phyloP scores from a whole-genome alignment of 352 stramenopile genomes.

The Phytopythium kandeliae region DNA sequence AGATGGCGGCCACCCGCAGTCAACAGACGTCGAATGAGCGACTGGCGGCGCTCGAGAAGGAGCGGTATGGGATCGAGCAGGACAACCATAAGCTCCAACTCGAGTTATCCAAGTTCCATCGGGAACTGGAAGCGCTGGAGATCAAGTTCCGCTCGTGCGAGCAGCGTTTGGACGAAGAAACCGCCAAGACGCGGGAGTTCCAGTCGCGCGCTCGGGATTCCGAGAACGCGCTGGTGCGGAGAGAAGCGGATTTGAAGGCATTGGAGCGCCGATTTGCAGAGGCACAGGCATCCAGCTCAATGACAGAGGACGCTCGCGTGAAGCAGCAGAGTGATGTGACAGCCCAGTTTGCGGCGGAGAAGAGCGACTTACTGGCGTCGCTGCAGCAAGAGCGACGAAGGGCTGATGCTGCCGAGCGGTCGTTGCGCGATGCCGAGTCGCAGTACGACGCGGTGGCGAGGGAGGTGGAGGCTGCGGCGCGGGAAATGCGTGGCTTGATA shows the following conservation, averaged over 20 bases:
- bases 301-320: constrained; percentile 22
- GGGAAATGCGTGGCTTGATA: constrained; percentile 31
- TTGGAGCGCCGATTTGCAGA: constrained; percentile 42
- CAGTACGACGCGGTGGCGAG: constrained; percentile 20
- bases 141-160: constrained; percentile 40
- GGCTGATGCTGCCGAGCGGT: constrained; percentile 23
- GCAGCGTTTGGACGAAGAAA: constrained; percentile 26
- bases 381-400: constrained; percentile 37
- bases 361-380: constrained; percentile 32
- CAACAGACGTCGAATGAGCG: constrained; percentile 55
- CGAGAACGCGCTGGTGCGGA: constrained; percentile 18
- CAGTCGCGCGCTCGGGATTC: constrained; percentile 20
- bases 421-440: constrained; percentile 18
- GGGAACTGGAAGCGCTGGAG: constrained; percentile 41
- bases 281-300: constrained; percentile 16
- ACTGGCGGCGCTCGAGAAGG: constrained; percentile 43
- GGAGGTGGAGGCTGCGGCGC: constrained; percentile 34
- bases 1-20: constrained; percentile 27
- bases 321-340: constrained; percentile 37
- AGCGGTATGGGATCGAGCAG: constrained; percentile 41
- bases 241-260: constrained; percentile 26
- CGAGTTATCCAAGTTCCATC: constrained; percentile 35
- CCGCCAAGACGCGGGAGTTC: constrained; percentile 25
- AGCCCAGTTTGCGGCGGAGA: constrained; percentile 37
- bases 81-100: constrained; percentile 48